Evolutionary conservation across 2,329 filamentous ascomycete genomes (phyloP), one percentile per base, ranked within the genome.

Genomic region (Colletotrichum lindemuthianum): DNA sequence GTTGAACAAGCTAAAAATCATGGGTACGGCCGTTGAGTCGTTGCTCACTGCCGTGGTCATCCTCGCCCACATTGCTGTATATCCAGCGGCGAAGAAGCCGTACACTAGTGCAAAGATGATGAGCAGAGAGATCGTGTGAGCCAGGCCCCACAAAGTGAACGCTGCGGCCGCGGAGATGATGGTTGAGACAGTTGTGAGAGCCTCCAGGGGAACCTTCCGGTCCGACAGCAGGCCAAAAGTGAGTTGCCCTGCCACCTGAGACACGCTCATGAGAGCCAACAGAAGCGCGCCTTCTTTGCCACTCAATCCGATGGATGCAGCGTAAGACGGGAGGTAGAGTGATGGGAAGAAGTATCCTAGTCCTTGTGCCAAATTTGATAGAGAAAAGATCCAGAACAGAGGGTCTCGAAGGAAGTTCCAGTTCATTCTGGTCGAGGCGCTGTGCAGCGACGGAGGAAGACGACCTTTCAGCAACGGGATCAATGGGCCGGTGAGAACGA

Each of bases 121-220:
- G 3, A 88, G 74, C 1, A 82, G 71, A 1, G 77, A 78, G 8
- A 81, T 73, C 1, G 76, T 75, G 0, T 74, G 77, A 3, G 80
- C 79, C 12, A 87, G 70, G 0, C 85, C 86, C 86, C 86, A 88
- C 40, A 88, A 73, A 0, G 85, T 70, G 45, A 88, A 80, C 0
- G 82, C 80, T 0, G 81, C 79, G 0, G 84, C 58, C 0, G 80
- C 79, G 0, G 84, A 83, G 2, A 81, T 79, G 4, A 84, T 60
- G 0, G 81, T 81, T 0, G 83, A 85, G 0, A 71, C 47, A 2
- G 68, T 70, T 1, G 70, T 67, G 2, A 87, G 78, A 6, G 79
- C 70, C 2, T 83, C 78, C 4, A 82, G 78, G 5, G 83, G 75
- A 37, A 74, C 75, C 24, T 80, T 71, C 9, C 69, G 64, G 68